Evolutionary conservation across 225 moss, liverwort and hornwort species (phyloP).

Genomic region (Pleurozium schreberi): DNA sequence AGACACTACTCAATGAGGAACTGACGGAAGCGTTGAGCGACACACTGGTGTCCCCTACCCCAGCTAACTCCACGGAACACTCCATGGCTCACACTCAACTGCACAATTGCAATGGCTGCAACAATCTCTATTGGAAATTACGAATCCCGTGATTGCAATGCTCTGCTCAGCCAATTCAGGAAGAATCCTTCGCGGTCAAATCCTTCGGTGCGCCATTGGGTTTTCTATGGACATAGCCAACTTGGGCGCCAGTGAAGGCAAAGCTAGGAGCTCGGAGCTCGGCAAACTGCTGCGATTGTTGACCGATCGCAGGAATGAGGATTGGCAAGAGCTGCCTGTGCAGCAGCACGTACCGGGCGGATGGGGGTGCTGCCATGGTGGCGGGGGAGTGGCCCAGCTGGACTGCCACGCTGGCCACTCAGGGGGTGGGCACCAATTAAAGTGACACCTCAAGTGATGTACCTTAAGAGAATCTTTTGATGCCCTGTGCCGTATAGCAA

Average conservation of each 20-base stretch:
- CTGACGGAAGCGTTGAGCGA: neutral
- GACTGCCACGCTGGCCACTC: neutral
- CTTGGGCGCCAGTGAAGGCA: no score
- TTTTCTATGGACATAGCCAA: no score
- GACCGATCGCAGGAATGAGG: neutral
- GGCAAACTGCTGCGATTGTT: neutral
- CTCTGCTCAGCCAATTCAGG: neutral
- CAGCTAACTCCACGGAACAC: neutral
- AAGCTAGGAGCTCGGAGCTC: neutral
- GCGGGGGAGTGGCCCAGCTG: neutral
- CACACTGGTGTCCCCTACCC: neutral
- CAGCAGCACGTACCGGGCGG: no score
- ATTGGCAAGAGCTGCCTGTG: neutral
- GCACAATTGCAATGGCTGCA: neutral
- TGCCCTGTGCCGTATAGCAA: no score
- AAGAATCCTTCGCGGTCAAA: neutral
- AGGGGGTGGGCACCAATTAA: neutral
- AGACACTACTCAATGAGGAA: neutral
- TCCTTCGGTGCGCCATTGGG: neutral
- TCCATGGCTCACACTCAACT: neutral
- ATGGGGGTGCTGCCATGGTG: neutral
- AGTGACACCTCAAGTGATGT: neutral
- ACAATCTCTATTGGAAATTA: neutral
- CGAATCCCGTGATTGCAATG: neutral
- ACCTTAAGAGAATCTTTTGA: no score